Conservation (phyloP, 805 yeast genomes). For the Lipomyces yamanashiensis region DNA sequence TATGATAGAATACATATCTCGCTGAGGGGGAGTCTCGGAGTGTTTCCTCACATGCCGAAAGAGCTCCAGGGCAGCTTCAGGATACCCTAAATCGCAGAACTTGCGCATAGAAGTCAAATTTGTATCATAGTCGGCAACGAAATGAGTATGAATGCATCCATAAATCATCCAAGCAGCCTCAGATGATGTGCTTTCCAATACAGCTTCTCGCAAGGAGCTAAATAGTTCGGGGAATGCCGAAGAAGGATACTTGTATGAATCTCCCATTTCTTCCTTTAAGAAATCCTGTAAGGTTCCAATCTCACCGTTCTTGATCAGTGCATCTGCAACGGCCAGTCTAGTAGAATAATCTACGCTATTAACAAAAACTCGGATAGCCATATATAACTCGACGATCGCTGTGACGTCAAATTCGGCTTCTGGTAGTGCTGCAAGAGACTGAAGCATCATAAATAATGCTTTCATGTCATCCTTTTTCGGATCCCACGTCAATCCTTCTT, state of each 20-base stretch:
- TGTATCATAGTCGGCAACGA: conserved; percentile 60
- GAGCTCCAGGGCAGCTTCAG: conserved; percentile 64
- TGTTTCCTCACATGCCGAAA: conserved; percentile 62
- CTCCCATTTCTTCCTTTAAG: conserved; percentile 50
- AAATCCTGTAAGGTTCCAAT: conserved; percentile 51
- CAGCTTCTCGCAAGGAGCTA: conserved; percentile 52
- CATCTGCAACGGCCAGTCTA: conserved; percentile 47
- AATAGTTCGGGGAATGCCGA: conserved; percentile 48
- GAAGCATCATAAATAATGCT: conserved; percentile 36
- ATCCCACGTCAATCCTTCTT: conserved; percentile 37
- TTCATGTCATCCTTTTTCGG: conserved; percentile 36
- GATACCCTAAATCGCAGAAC: conserved; percentile 57
- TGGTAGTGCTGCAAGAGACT: conserved; percentile 16
- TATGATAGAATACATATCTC: conserved; percentile 63
- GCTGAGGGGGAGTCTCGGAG: conserved; percentile 33
- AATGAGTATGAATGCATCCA: conserved; percentile 59
- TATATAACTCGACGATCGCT: conserved; percentile 45
- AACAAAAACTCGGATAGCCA: conserved; percentile 51
- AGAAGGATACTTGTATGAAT: conserved; percentile 36
- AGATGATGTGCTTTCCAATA: conserved; percentile 47
- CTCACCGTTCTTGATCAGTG: conserved; percentile 47
- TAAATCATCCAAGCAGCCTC: conserved; percentile 63
- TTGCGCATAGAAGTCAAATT: conserved; percentile 63
- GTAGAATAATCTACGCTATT: conserved; percentile 48
- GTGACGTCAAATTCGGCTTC: conserved; percentile 27